phyloP scores from a whole-genome alignment of 352 stramenopile species.

The Lagenidium sp. region DNA sequence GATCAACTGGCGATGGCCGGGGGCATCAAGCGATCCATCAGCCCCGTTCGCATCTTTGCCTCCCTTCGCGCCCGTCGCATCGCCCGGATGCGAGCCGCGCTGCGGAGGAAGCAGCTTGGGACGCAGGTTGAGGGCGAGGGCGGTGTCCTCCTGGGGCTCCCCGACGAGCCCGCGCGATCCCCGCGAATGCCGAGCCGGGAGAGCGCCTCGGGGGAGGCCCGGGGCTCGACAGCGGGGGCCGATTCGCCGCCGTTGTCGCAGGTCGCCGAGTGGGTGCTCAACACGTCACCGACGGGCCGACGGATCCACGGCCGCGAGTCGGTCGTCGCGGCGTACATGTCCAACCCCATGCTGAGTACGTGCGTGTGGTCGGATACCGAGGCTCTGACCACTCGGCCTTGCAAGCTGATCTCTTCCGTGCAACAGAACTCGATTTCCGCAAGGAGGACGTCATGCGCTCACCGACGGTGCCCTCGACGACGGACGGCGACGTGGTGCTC shows the following conservation, averaged over 20 bases:
- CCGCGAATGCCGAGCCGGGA: no score
- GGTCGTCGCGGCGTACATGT: slow-evolving; percentile 6
- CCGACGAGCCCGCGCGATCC: no score
- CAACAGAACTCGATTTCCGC: slow-evolving; percentile 10
- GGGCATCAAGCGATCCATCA: neutral
- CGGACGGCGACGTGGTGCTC: no score
- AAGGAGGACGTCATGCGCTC: slow-evolving; percentile 8
- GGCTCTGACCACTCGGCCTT: neutral
- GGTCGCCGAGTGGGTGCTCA: neutral
- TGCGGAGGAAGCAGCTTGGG: slow-evolving; percentile 2
- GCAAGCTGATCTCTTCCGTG: neutral
- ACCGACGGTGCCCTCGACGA: neutral
- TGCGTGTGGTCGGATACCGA: no score
- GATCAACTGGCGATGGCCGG: no score
- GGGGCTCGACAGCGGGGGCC: no score
- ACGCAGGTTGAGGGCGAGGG: neutral
- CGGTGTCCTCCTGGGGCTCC: neutral
- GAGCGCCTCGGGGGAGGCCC: no score
- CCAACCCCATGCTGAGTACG: slow-evolving; percentile 14
- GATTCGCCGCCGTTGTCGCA: no score
- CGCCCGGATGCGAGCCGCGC: slow-evolving; percentile 5
- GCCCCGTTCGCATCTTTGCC: slow-evolving; percentile 4
- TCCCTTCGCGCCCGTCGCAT: slow-evolving; percentile 4
- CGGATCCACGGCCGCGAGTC: slow-evolving; percentile 3
- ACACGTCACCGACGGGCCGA: neutral